These are phyloP conservation scores for Paramecium sonneborni DNA, from an alignment of 73 alveolate genomes.

Conservation along the genomic window DNA sequence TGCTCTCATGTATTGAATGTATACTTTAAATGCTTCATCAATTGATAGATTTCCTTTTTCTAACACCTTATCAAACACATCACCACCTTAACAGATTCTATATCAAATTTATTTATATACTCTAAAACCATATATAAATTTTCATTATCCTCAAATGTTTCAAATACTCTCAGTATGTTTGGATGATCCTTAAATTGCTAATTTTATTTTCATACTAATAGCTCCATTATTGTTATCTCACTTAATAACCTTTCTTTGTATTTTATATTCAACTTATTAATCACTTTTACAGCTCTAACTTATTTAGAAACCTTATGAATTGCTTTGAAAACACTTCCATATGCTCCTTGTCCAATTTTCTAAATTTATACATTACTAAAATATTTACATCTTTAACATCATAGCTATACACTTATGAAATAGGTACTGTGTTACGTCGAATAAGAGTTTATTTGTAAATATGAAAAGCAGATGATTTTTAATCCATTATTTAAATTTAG, in stretches of 20 bases:
- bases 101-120: not conserved
- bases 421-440: not conserved
- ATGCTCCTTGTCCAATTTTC: constrained; percentile 49
- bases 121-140: constrained; percentile 45
- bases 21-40: constrained; percentile 40
- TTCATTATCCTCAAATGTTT: constrained; percentile 47
- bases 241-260: constrained; percentile 45
- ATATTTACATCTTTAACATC: constrained; percentile 54
- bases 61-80: constrained; percentile 36
- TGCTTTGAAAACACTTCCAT: constrained; percentile 34
- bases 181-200: constrained; percentile 53
- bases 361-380: not conserved
- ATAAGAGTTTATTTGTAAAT: constrained; percentile 5
- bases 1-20: constrained; percentile 44
- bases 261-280: constrained; percentile 8
- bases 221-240: constrained; percentile 52
- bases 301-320: constrained; percentile 31
- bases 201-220: not conserved
- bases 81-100: constrained; percentile 57
- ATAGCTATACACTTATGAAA: not conserved
- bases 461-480: constrained; percentile 42
- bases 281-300: constrained; percentile 50
- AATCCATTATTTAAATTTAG: constrained; percentile 49
- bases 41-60: constrained; percentile 47
- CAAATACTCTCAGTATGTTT: constrained; percentile 43